These are phyloP conservation scores for Phytophthora citricola DNA, from an alignment of 352 stramenopile genomes.

Conservation along the genomic window DNA sequence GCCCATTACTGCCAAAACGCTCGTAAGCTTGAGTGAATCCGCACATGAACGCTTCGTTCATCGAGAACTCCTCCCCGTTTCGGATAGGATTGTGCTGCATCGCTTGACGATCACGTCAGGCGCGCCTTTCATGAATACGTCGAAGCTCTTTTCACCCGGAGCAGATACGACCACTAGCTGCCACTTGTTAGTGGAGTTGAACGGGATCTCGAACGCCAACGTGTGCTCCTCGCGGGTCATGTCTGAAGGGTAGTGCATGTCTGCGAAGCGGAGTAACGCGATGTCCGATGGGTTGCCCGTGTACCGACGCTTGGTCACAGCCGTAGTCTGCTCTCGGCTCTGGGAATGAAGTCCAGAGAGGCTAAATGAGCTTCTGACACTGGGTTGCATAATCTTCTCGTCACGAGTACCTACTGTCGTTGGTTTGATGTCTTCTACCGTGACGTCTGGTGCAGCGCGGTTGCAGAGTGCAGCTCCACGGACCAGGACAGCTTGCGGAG, in stretches of 20 bases:
- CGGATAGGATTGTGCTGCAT: slow-evolving; percentile 74
- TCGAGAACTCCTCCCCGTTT: slow-evolving; percentile 51
- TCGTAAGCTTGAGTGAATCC: slow-evolving; percentile 66
- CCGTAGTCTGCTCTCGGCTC: slow-evolving; percentile 28
- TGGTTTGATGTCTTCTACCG: neutral
- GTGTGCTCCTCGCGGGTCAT: slow-evolving; percentile 47
- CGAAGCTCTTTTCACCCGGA: slow-evolving; percentile 34
- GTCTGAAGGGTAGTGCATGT: slow-evolving; percentile 46
- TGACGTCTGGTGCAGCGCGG: slow-evolving; percentile 34
- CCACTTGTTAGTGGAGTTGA: slow-evolving; percentile 80
- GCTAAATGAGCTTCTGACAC: slow-evolving; percentile 12
- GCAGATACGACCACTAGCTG: slow-evolving; percentile 56
- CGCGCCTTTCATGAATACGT: slow-evolving; percentile 93
- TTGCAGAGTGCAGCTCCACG: slow-evolving; percentile 50
- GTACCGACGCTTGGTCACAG: slow-evolving; percentile 47
- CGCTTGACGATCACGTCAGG: slow-evolving; percentile 92
- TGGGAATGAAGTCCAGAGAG: slow-evolving; percentile 17
- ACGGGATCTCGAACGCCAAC: slow-evolving; percentile 62
- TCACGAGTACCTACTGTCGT: neutral
- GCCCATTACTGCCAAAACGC: slow-evolving; percentile 47
- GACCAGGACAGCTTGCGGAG: slow-evolving; percentile 42
- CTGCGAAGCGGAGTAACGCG: slow-evolving; percentile 53
- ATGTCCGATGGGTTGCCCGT: slow-evolving; percentile 62
- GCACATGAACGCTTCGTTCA: slow-evolving; percentile 44
- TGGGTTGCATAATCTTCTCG: slow-evolving; percentile 16